A percentile compares a stretch with the other conserved stretches of the same genome.
Conservation (phyloP, 352 stramenopile genomes). For the Thalassiosira mediterranea region DNA sequence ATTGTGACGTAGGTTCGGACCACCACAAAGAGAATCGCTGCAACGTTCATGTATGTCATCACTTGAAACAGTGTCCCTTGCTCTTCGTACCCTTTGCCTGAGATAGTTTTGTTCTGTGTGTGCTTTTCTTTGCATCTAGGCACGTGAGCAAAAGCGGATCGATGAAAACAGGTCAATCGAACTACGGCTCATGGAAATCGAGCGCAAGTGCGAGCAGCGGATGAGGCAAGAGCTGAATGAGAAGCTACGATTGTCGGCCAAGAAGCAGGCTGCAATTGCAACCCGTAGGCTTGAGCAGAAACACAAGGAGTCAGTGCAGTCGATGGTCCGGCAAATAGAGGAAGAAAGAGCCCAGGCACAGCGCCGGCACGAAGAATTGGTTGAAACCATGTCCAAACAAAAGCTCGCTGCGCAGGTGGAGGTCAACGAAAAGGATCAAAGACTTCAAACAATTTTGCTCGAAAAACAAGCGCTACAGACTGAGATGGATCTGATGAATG, state of each 20-base stretch:
- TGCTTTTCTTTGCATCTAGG: too few species aligned
- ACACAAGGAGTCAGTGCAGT: constrained; percentile 34
- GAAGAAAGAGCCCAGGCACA: constrained; percentile 22
- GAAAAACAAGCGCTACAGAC: constrained; percentile 44
- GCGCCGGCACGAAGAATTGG: constrained; percentile 24
- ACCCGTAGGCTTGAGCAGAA: constrained; percentile 29
- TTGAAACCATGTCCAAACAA: constrained; percentile 18
- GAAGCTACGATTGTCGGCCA: constrained; percentile 50
- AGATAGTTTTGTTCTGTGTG: too few species aligned
- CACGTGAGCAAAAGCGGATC: too few species aligned
- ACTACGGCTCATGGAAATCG: constrained; percentile 44
- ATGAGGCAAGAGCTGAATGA: constrained; percentile 53
- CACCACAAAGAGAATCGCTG: constrained; percentile 13
- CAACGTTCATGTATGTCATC: too few species aligned
- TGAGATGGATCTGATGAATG: constrained; percentile 37
- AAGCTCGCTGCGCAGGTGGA: constrained; percentile 27
- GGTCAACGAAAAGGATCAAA: constrained; percentile 12
- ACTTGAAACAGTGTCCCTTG: too few species aligned
- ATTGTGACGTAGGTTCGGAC: constrained; percentile 5
- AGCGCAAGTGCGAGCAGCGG: constrained; percentile 32
- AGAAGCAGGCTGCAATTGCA: constrained; percentile 49
- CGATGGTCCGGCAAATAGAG: constrained; percentile 34
- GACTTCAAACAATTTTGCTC: constrained; percentile 9
- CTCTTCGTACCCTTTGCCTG: too few species aligned
- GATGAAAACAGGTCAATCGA: constrained; percentile 14